Base-by-base conservation (phyloP, 768 basidiomycete species). In the Tricholoma terreum region DNA sequence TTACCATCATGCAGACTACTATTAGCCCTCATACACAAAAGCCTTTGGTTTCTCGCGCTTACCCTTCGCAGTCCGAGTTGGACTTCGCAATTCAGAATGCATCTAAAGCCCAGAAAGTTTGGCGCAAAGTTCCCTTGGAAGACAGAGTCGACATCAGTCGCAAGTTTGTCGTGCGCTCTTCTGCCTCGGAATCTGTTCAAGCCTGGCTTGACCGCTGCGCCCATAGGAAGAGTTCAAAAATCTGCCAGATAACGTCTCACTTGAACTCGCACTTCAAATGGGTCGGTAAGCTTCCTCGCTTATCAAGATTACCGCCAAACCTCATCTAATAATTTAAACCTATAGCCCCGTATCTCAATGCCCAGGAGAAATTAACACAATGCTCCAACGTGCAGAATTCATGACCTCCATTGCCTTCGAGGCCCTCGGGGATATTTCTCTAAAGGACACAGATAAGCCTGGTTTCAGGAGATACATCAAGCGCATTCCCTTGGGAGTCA, bases 261-360 rank as follows among this genome's bases (percentile, higher is more conserved):
- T 81, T 31, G 94, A 98, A 63, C 76, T 98, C 52, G 86, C 93
- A 0, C 63, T 86, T 52, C 92, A 97, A 73, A 98, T 99, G 90
- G 96, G 96, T 35, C 78, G 94, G 92, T 92, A 58, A 62, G 84
- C 40, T 22, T 71, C 33, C 27, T 42, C 38, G 14, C 51, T 46
- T 35, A 40, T 55, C 17, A 50, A 5, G 24, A 14, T 21, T 12
- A 24, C 22, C 33, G 35, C 3, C 6, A 27, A 31, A 46, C 15
- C 19, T 42, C 6, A 50, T 38, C 8, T 21, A 42, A 53, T 30
- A 27, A 50, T 36, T 33, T 53, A 35, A 31, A 11, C 24, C 14
- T 10, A 15, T 58, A 94, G 94, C 45, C 96, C 96, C 0, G 79
- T 92, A 50, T 81, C 84, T 0, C 92, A 94, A 68, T 77, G 78